Evolutionary conservation across 1,284 basidiomycete genomes (phyloP).

Genomic region (Austroboletus novae-zelandiae): DNA sequence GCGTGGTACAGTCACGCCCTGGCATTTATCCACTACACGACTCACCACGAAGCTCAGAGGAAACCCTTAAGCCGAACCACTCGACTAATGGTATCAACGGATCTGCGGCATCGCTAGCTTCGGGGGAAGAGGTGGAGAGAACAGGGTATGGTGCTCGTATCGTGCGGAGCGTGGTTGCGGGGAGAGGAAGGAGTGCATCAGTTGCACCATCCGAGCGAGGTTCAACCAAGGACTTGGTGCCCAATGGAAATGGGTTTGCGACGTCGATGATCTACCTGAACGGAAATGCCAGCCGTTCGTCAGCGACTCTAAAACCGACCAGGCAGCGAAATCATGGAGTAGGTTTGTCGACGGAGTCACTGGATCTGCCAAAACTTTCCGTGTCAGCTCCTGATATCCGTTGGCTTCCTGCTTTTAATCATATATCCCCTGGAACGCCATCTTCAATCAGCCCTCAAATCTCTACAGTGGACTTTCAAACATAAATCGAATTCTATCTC

Average conservation of each 20-base stretch:
- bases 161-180: conserved; percentile 55
- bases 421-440: conserved; percentile 9
- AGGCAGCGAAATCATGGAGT: conserved; percentile 9
- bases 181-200: conserved; percentile 38
- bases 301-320: conserved; percentile 23
- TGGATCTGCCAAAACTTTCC: conserved; percentile 17
- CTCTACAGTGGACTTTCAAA: conserved; percentile 12
- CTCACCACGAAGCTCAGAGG: conserved; percentile 51
- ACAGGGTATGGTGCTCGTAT: conserved; percentile 45
- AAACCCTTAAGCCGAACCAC: conserved; percentile 57
- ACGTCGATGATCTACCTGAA: conserved; percentile 21
- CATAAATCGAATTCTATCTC: conserved; percentile 21
- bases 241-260: conserved; percentile 12
- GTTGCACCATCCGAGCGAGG: conserved; percentile 26
- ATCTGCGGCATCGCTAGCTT: conserved; percentile 42
- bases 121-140: conserved; percentile 20
- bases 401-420: conserved; percentile 5
- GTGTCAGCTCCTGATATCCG: conserved; percentile 29
- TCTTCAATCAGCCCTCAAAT: conserved; percentile 12
- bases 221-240: conserved; percentile 8
- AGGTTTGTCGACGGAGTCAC: conserved; percentile 3
- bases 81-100: conserved; percentile 37
- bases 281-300: conserved; percentile 20
- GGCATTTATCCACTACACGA: conserved; percentile 28
- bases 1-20: conserved; percentile 44